These are phyloP conservation scores for Ophiostoma populinum DNA, from an alignment of 2,329 filamentous ascomycete species.

Conservation along the genomic window DNA sequence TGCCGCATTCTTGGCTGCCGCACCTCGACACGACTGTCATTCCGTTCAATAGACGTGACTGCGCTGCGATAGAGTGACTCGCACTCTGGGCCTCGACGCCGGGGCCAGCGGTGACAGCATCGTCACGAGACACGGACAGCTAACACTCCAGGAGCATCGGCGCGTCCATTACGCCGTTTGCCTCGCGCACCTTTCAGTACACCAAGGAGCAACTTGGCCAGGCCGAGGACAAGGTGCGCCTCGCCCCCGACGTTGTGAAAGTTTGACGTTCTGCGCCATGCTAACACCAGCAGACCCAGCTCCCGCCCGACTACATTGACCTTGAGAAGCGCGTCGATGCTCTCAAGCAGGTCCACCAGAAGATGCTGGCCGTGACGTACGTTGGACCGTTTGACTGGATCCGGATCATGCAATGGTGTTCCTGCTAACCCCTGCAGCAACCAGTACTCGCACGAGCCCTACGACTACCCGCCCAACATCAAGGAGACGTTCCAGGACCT, in stretches of 20 bases:
- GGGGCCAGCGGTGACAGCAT: too few relatives aligned
- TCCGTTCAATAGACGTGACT: too few relatives aligned
- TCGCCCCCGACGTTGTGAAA: slow-evolving; percentile 4
- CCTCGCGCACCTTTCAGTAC: slow-evolving; percentile 87
- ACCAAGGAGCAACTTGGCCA: slow-evolving; percentile 95
- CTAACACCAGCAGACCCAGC: slow-evolving; percentile 53
- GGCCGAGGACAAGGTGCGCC: slow-evolving; percentile 69
- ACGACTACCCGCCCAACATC: slow-evolving; percentile 94
- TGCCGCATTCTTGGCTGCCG: slow-evolving; percentile 8
- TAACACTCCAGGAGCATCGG: slow-evolving; percentile 34
- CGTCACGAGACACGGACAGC: too few relatives aligned
- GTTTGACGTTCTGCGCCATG: too few relatives aligned
- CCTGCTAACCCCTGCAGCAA: slow-evolving; percentile 35
- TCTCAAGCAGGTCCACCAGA: slow-evolving; percentile 89
- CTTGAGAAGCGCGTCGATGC: slow-evolving; percentile 98
- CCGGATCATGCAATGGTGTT: too few relatives aligned
- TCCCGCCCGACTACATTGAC: slow-evolving; percentile 93
- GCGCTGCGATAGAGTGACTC: too few relatives aligned
- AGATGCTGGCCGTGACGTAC: slow-evolving; percentile 91
- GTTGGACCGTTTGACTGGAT: slow-evolving; percentile 20
- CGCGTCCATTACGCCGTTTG: slow-evolving; percentile 78
- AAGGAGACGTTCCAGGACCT: slow-evolving; percentile 96
- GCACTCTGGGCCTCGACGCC: too few relatives aligned
- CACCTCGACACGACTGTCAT: too few relatives aligned
- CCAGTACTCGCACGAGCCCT: slow-evolving; percentile 77